Conservation (phyloP, 192 early-diverging fungal genomes). For the Entomortierella lignicola region DNA sequence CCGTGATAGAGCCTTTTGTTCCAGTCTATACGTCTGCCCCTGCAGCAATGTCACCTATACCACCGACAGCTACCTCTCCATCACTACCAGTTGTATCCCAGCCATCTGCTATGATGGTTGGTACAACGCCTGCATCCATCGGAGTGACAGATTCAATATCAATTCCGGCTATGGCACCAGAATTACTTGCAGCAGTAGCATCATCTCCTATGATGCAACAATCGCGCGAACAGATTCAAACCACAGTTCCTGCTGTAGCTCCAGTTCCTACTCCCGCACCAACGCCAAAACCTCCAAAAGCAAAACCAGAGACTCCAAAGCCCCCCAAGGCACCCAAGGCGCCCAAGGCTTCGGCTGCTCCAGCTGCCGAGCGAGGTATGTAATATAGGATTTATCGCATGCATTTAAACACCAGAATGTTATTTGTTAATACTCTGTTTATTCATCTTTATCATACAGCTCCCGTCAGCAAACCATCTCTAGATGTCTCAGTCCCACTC, state of each 20-base stretch:
- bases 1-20: not conserved
- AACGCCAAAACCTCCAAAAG: constrained; percentile 30
- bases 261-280: constrained; percentile 42
- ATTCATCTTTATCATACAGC: not conserved
- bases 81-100: not conserved
- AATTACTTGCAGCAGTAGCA: constrained; percentile 23
- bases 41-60: not conserved
- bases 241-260: constrained; percentile 12
- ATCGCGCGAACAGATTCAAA: constrained; percentile 35
- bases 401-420: no score
- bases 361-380: not conserved
- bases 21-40: not conserved
- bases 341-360: constrained; percentile 8
- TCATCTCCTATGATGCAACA: constrained; percentile 45
- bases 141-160: constrained; percentile 6
- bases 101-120: not conserved
- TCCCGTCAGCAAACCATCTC: not conserved
- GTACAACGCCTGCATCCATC: not conserved
- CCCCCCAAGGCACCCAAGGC: constrained; percentile 27
- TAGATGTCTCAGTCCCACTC: not conserved
- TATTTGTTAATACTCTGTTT: no score
- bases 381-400: no score
- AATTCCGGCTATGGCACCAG: constrained; percentile 34
- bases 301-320: constrained; percentile 31
- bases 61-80: not conserved